Conservation (phyloP, 305 asterid genomes). For the Fraxinus baroniana region DNA sequence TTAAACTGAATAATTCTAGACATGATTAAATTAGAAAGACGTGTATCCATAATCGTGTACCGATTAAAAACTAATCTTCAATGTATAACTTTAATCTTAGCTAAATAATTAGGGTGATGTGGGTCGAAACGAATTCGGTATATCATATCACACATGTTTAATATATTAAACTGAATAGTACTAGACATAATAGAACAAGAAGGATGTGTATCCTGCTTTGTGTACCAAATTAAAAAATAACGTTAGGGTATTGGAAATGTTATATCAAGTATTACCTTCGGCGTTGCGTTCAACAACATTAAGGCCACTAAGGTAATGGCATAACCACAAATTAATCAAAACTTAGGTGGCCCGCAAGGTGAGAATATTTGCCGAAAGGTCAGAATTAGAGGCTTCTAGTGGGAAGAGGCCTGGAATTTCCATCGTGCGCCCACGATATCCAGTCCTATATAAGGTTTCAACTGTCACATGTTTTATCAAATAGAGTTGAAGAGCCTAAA, state of each 20-base stretch:
- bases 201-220: not conserved
- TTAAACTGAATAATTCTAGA: not conserved
- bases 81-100: not conserved
- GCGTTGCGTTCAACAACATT: not conserved
- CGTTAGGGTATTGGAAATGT: not conserved
- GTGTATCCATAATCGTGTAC: not conserved
- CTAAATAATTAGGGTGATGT: not conserved
- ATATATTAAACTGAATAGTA: not conserved
- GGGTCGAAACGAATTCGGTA: not conserved
- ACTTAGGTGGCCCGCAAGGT: constrained; percentile 22
- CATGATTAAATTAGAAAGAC: no score
- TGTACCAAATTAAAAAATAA: not conserved
- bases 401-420: constrained; percentile 25
- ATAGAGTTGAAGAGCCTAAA: not conserved
- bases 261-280: no score
- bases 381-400: constrained; percentile 22
- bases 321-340: not conserved
- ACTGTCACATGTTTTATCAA: not conserved
- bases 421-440: not conserved
- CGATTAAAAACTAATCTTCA: not conserved
- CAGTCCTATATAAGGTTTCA: constrained; percentile 21
- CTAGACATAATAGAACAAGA: not conserved
- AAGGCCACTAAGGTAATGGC: not conserved
- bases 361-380: constrained; percentile 25
- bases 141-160: not conserved